phyloP scores from a whole-genome alignment of 768 basidiomycete genomes.

The Rhodotorula graminis region DNA sequence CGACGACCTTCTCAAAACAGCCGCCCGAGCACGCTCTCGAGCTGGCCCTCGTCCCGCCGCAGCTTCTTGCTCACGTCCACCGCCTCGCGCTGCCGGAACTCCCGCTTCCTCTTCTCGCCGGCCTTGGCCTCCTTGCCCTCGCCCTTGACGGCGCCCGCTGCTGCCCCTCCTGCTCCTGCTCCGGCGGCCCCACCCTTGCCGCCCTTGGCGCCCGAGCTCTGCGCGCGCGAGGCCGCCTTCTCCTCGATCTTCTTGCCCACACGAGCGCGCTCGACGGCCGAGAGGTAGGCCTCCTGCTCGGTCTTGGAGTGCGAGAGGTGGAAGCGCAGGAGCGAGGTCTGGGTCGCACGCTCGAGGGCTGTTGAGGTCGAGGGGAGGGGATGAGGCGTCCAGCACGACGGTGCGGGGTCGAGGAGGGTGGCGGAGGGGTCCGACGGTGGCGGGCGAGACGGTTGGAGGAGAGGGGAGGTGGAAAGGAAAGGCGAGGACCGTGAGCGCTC shows the following conservation, averaged over 20 bases:
- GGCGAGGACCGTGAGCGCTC: background rate
- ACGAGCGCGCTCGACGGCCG: conserved; percentile 86
- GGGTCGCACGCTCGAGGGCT: conserved; percentile 91
- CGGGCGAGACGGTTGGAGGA: background rate
- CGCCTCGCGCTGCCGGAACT: conserved; percentile 20
- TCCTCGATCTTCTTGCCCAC: conserved; percentile 48
- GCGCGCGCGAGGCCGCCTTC: conserved; percentile 22
- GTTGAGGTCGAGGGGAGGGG: background rate
- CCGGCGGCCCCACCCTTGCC: background rate
- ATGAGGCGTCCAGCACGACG: background rate
- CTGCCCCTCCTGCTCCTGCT: background rate
- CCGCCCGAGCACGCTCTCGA: conserved; percentile 30
- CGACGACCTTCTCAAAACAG: conserved; percentile 19
- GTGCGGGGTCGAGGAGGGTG: background rate
- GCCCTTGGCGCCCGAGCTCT: background rate
- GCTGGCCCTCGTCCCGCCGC: background rate
- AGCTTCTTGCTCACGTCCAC: conserved; percentile 30
- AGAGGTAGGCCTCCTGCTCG: conserved; percentile 88
- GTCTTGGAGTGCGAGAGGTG: conserved; percentile 79
- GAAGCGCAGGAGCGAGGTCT: conserved; percentile 79
- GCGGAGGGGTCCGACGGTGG: background rate
- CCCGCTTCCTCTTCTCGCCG: conserved; percentile 61
- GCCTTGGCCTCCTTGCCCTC: conserved; percentile 42
- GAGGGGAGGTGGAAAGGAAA: background rate
- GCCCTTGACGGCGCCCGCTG: background rate